Conservation (phyloP, 2,329 filamentous ascomycete species). For the Epichloe scottii region DNA sequence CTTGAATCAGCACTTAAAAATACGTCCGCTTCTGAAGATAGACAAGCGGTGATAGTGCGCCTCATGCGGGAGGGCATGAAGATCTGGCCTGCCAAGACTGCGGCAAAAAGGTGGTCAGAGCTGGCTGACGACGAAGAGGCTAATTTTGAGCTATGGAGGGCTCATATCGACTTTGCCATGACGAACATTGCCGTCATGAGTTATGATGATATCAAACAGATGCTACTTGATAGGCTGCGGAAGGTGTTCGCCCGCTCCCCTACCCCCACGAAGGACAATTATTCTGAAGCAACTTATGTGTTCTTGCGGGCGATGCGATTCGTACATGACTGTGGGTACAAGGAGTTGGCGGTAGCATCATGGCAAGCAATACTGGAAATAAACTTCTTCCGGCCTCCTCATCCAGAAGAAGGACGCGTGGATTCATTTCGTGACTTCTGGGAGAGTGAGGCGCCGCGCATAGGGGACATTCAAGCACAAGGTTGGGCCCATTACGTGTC, state of each 20-base stretch:
- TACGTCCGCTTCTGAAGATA: slow-evolving; percentile 30
- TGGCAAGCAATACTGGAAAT: slow-evolving; percentile 79
- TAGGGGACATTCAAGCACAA: slow-evolving; percentile 59
- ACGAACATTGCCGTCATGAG: slow-evolving; percentile 53
- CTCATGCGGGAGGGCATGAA: slow-evolving; percentile 63
- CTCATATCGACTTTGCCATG: slow-evolving; percentile 61
- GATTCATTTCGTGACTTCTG: slow-evolving; percentile 60
- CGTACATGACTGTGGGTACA: slow-evolving; percentile 63
- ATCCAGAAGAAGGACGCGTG: slow-evolving; percentile 15
- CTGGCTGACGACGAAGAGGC: slow-evolving; percentile 15
- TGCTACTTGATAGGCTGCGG: slow-evolving; percentile 42
- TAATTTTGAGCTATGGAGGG: slow-evolving; percentile 54
- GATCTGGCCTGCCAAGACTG: slow-evolving; percentile 55
- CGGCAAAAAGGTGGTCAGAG: slow-evolving; percentile 53
- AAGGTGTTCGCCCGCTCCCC: slow-evolving; percentile 6
- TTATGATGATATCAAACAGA: slow-evolving; percentile 50
- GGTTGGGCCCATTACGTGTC: slow-evolving; percentile 54
- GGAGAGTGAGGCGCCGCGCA: slow-evolving; percentile 69
- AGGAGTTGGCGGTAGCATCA: slow-evolving; percentile 60
- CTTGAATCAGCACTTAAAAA: slow-evolving; percentile 64
- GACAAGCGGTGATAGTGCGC: slow-evolving; percentile 50
- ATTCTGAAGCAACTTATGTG: slow-evolving; percentile 44
- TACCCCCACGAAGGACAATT: slow-evolving; percentile 5
- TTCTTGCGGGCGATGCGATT: slow-evolving; percentile 65
- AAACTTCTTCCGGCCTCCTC: slow-evolving; percentile 40